Evolutionary conservation across 1,139 yeast genomes (phyloP), one percentile per base, ranked within the genome.

Genomic region (Zygotorulaspora mrakii): DNA sequence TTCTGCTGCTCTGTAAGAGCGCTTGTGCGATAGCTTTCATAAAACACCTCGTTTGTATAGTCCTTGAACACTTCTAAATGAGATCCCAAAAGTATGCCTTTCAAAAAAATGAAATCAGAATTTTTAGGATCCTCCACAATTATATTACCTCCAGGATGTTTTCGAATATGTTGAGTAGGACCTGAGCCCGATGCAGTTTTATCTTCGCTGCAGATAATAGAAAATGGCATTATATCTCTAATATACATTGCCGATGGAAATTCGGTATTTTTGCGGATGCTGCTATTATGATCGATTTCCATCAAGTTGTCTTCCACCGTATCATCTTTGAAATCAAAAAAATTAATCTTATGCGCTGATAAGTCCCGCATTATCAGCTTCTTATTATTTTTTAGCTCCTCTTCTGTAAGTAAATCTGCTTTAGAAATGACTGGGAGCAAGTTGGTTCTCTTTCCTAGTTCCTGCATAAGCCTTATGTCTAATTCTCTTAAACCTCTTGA

Each of bases 11-110:
- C 35, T 36, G 20, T 34, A 31, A 26, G 44, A 46, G 20, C 38
- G 52, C 76, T 78, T n/a, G 86, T 79, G 69, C 91, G 76, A 61
- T 79, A 82, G 52, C 73, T 71, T 61, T 82, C 89, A 62, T 82
- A 82, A 46, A 82, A 70, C 42, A 71, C 67, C 43, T 77, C 77
- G 54, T 80, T 86, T 5, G 89, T 82, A 35, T 74, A 65, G 50
- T 81, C 87, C 61, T 81, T 82, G 53, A 82, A 74, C 50, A 82
- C 89, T 59, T 82, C 83, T 55, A 82, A 69, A 61, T 82, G 89
- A n/a, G 89, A 82, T 30, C 85, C 85, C 49, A 82, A 69, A 46
- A 82, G 63, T 5, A 81, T 80, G 44, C 81, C 77, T 61, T 79
- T 80, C 59, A 82, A 70, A 40, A 74, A 69, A 9, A 82, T 71